Evolutionary conservation across 2,329 filamentous ascomycete genomes (phyloP).

Genomic region (Clarireedia homoeocarpa): DNA sequence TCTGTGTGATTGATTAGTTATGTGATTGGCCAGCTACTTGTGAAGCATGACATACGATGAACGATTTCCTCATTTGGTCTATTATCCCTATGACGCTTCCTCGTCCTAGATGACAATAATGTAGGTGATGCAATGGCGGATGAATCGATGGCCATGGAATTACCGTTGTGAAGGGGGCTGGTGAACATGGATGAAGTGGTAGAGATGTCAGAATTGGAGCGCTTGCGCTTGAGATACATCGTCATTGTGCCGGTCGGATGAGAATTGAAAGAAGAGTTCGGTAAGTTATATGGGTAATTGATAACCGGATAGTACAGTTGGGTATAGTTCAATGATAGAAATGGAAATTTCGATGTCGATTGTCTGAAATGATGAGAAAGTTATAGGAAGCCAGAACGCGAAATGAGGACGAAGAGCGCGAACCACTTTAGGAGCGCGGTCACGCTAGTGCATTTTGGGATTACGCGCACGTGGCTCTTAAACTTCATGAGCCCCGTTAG

Average conservation of each 20-base stretch:
- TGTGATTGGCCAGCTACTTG: not conserved
- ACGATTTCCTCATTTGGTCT: slow-evolving; percentile 47
- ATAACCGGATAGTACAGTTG: not conserved
- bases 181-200: slow-evolving; percentile 38
- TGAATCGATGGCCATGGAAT: slow-evolving; percentile 30
- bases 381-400: not conserved
- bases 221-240: slow-evolving; percentile 57
- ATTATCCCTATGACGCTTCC: slow-evolving; percentile 53
- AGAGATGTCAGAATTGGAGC: slow-evolving; percentile 50
- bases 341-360: not conserved
- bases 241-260: not conserved
- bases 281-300: not conserved
- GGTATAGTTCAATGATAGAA: not conserved
- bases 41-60: slow-evolving; percentile 20
- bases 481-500: not conserved
- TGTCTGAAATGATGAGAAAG: not conserved
- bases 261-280: not conserved
- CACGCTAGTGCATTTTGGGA: not conserved
- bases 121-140: slow-evolving; percentile 30
- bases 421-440: not conserved
- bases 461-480: not conserved
- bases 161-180: slow-evolving; percentile 28
- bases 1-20: slow-evolving; percentile 19
- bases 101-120: slow-evolving; percentile 48
- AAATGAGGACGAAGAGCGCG: not conserved